Base-by-base conservation (phyloP, 495 filamentous ascomycete species). In the Trichoderma parareesei region DNA sequence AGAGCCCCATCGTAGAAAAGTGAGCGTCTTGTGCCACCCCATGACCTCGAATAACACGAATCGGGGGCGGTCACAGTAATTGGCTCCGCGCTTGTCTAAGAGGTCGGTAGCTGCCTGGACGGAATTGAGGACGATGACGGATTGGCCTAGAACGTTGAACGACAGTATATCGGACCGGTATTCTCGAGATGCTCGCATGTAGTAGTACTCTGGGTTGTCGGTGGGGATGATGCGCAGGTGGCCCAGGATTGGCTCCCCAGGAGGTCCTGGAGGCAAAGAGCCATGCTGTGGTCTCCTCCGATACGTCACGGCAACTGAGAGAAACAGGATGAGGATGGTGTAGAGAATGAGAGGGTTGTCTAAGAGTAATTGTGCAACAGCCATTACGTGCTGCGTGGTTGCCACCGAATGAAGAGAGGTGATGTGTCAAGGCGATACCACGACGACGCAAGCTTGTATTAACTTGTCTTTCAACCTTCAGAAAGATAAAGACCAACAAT, bases 11-110 rank as follows among this genome's bases (percentile, higher is more conserved):
- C 66, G 70, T 4, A 77, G 71, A 53, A 79, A 76, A 35, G 78
- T 77, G 38, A 79, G 66, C 5, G 71, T 75, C 7, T 69, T 35
- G 11, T 71, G 69, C 73, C 73, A 73, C 67, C 71, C 71, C 73
- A 75, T 75, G 46, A 73, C 70, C 40, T 79, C 78, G 38, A 77
- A 76, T 3, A 79, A 62, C 4, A 77, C 69, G 66, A 77, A 77
- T 64, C 70, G 65, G 14, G 75, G 74, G 6, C 75, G 67, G 59
- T 76, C 75, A 33, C 70, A 68, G 44, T 77, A 77, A 64, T 77
- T 76, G 61, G 74, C 71, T 2, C 75, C 75, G 10, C 73, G 70
- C 41, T 72, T 72, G 65, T 77, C 75, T 0, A 77, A 69, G 14
- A 77, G 65, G 20, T 75, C 75, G 57, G 66, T 75, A 16, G 75